Evolutionary conservation across 2,329 filamentous ascomycete species (phyloP).

Genomic region (Pleomassaria siparia): DNA sequence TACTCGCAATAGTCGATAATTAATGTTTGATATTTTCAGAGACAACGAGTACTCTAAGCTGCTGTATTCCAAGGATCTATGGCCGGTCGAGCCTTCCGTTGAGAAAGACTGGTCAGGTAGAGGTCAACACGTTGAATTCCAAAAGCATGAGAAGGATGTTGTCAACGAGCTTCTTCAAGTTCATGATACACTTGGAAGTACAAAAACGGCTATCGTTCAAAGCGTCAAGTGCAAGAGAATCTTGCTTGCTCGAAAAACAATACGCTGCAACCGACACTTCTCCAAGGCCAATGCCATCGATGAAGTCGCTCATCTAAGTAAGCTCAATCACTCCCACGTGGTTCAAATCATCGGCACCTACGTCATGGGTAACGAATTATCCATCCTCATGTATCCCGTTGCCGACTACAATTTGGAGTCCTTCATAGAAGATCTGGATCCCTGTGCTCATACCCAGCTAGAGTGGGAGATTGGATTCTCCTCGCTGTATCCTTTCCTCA

Average conservation of each 20-base stretch:
- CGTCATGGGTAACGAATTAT: conserved; percentile 12
- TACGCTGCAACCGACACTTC: conserved; percentile 13
- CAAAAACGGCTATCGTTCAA: conserved; percentile 14
- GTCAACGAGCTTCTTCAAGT: conserved; percentile 5
- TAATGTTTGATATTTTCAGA: neutral
- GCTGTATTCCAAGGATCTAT: conserved; percentile 6
- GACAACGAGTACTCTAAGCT: conserved; percentile 4
- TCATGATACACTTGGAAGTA: conserved; percentile 9
- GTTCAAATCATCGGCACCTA: conserved; percentile 22
- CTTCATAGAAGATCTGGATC: conserved; percentile 10
- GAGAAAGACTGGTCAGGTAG: conserved; percentile 21
- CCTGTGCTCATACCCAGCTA: neutral
- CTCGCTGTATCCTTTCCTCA: conserved; percentile 8
- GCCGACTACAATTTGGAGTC: conserved; percentile 15
- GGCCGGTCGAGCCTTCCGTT: conserved; percentile 4
- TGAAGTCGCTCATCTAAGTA: conserved; percentile 18
- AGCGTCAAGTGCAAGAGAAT: conserved; percentile 18
- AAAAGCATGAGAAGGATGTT: neutral
- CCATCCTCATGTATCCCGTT: conserved; percentile 20
- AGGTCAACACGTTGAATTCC: conserved; percentile 17
- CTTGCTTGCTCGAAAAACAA: conserved; percentile 17
- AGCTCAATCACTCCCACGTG: conserved; percentile 16
- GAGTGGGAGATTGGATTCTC: neutral
- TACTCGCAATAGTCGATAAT: neutral
- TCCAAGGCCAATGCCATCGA: conserved; percentile 13